Base-by-base conservation (phyloP, 108 stramenopile genomes). In the Cyclotella atomus region DNA sequence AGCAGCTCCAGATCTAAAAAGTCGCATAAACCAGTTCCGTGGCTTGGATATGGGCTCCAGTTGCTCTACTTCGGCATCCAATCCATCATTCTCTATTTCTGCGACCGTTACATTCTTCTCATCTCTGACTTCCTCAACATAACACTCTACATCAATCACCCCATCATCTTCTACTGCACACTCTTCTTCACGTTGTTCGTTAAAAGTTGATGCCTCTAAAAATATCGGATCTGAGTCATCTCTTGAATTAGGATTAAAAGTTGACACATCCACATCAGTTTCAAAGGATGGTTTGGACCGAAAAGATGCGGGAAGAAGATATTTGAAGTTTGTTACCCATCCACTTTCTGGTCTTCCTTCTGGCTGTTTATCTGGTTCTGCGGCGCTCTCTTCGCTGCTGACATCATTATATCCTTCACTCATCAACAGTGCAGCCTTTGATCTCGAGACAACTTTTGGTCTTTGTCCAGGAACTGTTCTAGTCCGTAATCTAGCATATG, bases 131-230 rank as follows among this genome's bases (percentile, higher is more conserved):
- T 41, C 70, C 16, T 52, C 66, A 1, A 68, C 67, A n/a, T 32
- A 43, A 28, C 38, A 49, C 24, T 68, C 66, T 12, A 61, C 66
- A 68, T 68, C 66, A 52, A 76, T 68, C 43, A 68, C 66, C 19
- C 21, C 57, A 68, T 28, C 34, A 20, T 55, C 53, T 36, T 55
- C 52, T 28, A 36, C n/a, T 30, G 10, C 28, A 17, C 10, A 57
- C 29, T 10, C 29, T 14, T 28, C 71, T 15, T 34, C 60, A 47
- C 23, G 15, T 45, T 32, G 7, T 41, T 44, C 47, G 17, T 15
- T 29, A 38, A 52, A 55, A 4, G 55, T 70, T 32, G 69, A 61
- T 59, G 27, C 41, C 12, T 46, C 43, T 4, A 70, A 28, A 33
- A 33, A 30, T 24, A 30, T 59, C 1, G 56, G n/a, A 45, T 45